Percentiles rank a stretch among this genome's conserved stretches.
Evolutionary conservation across 305 asterid species (phyloP).

Genomic region (Fraxinus platypoda): DNA sequence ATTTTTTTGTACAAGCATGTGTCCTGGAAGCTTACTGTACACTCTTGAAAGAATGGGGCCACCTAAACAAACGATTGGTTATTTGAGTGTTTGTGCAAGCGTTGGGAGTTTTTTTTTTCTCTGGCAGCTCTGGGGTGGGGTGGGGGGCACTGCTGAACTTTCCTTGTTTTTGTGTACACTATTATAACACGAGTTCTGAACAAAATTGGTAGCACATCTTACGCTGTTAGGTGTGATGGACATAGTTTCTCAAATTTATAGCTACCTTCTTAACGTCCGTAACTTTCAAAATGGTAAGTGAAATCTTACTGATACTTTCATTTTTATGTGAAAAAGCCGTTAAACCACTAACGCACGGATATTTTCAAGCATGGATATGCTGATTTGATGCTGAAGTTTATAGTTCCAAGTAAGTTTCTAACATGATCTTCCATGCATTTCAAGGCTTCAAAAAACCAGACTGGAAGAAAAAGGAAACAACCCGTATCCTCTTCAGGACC

Average conservation of each 20-base stretch:
- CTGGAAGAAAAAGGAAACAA: slow-evolving; percentile 95
- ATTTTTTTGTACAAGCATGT: neutral
- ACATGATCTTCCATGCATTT: slow-evolving; percentile 39
- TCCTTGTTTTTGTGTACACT: neutral
- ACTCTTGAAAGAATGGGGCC: neutral
- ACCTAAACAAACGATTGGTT: neutral
- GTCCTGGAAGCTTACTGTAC: neutral
- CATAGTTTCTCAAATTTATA: neutral
- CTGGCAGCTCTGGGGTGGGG: neutral
- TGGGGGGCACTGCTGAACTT: neutral
- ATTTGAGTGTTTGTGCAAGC: neutral
- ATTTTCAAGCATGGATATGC: slow-evolving; percentile 15
- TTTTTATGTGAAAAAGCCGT: neutral
- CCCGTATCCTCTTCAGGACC: slow-evolving; percentile 94
- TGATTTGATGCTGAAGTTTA: neutral
- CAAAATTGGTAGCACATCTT: neutral
- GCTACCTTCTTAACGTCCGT: neutral
- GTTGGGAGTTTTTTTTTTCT: neutral
- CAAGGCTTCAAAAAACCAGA: slow-evolving; percentile 90
- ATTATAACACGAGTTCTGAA: neutral
- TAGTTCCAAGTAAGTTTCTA: slow-evolving; percentile 28
- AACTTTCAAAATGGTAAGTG: neutral
- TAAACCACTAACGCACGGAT: neutral
- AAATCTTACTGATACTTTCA: neutral
- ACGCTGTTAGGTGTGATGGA: neutral